Percentiles rank a stretch among this genome's conserved stretches.
Conservation (phyloP, 345 rosid species). For the Sonneratia alba region DNA sequence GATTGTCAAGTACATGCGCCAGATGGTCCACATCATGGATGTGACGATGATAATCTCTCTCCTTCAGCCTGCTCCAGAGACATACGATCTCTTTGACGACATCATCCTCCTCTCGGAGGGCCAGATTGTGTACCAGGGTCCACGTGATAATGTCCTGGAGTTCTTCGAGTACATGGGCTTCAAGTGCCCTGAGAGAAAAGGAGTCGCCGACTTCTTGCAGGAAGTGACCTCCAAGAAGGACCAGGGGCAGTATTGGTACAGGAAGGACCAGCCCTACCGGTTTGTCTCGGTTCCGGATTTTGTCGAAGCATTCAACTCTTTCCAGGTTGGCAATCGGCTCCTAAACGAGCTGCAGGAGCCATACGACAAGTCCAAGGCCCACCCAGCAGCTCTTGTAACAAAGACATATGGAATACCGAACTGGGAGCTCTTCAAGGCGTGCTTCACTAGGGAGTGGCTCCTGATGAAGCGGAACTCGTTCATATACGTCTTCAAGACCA, state of each 20-base stretch:
- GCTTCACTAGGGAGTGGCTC: conserved; percentile 38
- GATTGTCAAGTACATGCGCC: conserved; percentile 35
- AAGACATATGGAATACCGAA: conserved; percentile 34
- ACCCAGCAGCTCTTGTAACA: conserved; percentile 32
- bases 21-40: conserved; percentile 41
- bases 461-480: conserved; percentile 30
- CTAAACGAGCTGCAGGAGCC: conserved; percentile 18
- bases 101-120: conserved; percentile 37
- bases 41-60: conserved; percentile 40
- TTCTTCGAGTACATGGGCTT: conserved; percentile 38
- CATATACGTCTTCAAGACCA: conserved; percentile 33
- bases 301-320: conserved; percentile 25
- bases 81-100: conserved; percentile 39
- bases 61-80: conserved; percentile 44
- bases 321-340: conserved; percentile 24
- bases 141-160: conserved; percentile 26
- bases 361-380: conserved; percentile 21
- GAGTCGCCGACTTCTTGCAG: conserved; percentile 41
- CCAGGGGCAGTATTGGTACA: conserved; percentile 40
- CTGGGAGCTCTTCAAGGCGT: conserved; percentile 37
- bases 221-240: conserved; percentile 45
- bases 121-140: conserved; percentile 41
- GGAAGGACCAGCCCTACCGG: conserved; percentile 24
- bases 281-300: conserved; percentile 26
- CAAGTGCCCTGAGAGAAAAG: conserved; percentile 42